A percentile compares a stretch with the other conserved stretches of the same genome.
phyloP scores from a whole-genome alignment of 495 filamentous ascomycete genomes.

The Aspergillus affinis region DNA sequence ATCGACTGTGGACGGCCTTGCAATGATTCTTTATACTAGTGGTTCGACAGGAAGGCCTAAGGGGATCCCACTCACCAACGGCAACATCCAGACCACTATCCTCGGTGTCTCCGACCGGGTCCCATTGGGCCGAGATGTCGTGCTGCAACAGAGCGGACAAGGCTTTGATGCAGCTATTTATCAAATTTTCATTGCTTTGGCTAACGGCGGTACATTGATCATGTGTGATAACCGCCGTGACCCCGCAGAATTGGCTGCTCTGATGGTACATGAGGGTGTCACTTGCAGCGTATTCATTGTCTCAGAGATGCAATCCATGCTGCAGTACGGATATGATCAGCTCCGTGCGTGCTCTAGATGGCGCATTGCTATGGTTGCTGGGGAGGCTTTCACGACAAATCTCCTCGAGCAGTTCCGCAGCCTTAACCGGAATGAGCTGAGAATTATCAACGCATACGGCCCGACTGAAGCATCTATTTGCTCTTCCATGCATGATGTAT shows the following conservation, averaged over 20 bases:
- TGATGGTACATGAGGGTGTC: slow-evolving; percentile 25
- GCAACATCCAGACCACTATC: slow-evolving; percentile 19
- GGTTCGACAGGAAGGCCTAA: slow-evolving; percentile 28
- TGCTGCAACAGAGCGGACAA: slow-evolving; percentile 33
- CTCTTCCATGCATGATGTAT: slow-evolving; percentile 13
- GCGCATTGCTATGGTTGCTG: slow-evolving; percentile 11
- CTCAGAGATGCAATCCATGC: slow-evolving; percentile 28
- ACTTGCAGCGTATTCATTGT: slow-evolving; percentile 33
- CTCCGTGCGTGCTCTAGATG: slow-evolving; percentile 5
- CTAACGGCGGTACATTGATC: slow-evolving; percentile 26
- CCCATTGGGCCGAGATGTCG: slow-evolving; percentile 6
- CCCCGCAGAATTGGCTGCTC: slow-evolving; percentile 20
- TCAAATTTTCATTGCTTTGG: slow-evolving; percentile 25
- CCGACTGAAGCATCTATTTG: slow-evolving; percentile 26
- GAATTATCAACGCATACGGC: slow-evolving; percentile 27
- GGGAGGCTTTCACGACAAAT: slow-evolving; percentile 7
- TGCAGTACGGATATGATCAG: slow-evolving; percentile 27
- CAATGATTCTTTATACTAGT: slow-evolving; percentile 33
- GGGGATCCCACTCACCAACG: slow-evolving; percentile 26
- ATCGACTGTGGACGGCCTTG: too few relatives aligned
- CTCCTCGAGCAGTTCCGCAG: slow-evolving; percentile 14
- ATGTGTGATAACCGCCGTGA: slow-evolving; percentile 18
- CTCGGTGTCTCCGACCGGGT: slow-evolving; percentile 17
- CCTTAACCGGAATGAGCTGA: slow-evolving; percentile 12
- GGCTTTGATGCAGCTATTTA: slow-evolving; percentile 24